These are phyloP conservation scores for Acarospora socialis DNA, from an alignment of 2,329 filamentous ascomycete genomes.

Conservation along the genomic window DNA sequence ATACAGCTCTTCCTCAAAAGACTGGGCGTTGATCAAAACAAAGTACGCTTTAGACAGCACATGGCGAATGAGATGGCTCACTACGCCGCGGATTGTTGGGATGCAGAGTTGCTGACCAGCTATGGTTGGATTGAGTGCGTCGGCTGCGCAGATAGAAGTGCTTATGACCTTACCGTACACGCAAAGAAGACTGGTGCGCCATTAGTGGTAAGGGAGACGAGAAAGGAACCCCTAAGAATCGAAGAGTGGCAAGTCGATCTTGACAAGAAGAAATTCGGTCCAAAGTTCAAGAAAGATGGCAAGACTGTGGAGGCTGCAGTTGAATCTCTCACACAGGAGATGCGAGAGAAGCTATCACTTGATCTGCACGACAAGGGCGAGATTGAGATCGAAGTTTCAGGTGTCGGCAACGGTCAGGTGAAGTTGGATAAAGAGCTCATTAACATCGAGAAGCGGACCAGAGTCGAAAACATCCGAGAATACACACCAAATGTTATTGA, in stretches of 20 bases:
- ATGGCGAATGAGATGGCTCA: conserved; percentile 88
- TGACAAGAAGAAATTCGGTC: conserved; percentile 92
- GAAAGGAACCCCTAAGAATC: conserved; percentile 61
- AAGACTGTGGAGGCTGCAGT: conserved; percentile 73
- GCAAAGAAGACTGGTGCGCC: conserved; percentile 82
- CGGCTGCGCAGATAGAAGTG: conserved; percentile 87
- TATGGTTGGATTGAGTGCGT: conserved; percentile 98
- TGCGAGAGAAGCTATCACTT: conserved; percentile 66
- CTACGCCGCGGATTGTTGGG: conserved; percentile 96
- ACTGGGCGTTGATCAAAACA: conserved; percentile 73
- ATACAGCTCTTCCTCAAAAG: conserved; percentile 83
- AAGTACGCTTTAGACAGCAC: conserved; percentile 93
- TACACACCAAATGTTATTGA: conserved; percentile 95
- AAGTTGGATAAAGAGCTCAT: conserved; percentile 68
- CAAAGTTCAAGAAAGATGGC: conserved; percentile 86
- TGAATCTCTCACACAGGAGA: conserved; percentile 59
- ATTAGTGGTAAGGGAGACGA: conserved; percentile 68
- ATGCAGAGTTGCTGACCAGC: conserved; percentile 80
- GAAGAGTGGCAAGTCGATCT: conserved; percentile 82
- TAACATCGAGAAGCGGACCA: conserved; percentile 68
- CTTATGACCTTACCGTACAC: conserved; percentile 87
- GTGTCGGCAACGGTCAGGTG: conserved; percentile 54
- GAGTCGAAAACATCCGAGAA: conserved; percentile 71
- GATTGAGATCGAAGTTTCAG: conserved; percentile 60
- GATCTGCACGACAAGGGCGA: conserved; percentile 60